Conservation (phyloP, 495 filamentous ascomycete species). For the Lasiosphaeriaceae sp. region DNA sequence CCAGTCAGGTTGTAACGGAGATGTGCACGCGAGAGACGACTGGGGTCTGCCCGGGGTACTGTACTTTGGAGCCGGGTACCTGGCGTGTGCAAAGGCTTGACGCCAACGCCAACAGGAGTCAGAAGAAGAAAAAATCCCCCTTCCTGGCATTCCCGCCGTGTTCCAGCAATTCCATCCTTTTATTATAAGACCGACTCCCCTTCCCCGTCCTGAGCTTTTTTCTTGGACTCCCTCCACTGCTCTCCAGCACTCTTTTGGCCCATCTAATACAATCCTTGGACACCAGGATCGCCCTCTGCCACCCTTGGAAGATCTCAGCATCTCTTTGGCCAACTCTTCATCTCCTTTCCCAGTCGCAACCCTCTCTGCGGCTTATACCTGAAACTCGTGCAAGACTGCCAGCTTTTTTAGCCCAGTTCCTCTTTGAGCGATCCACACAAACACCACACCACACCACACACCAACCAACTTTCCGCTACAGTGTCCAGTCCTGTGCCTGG, state of each 20-base stretch:
- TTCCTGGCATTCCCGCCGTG: conserved; percentile 23
- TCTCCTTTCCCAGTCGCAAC: conserved; percentile 7
- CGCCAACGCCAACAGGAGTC: conserved; percentile 21
- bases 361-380: not conserved
- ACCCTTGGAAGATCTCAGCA: conserved; percentile 4
- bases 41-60: conserved; percentile 12
- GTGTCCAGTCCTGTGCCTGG: not conserved
- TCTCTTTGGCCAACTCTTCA: not conserved
- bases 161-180: conserved; percentile 26
- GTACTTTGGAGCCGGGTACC: conserved; percentile 23
- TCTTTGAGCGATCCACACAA: not conserved
- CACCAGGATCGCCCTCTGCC: conserved; percentile 8
- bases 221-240: conserved; percentile 27
- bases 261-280: conserved; percentile 7
- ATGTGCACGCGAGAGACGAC: conserved; percentile 12
- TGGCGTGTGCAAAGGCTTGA: conserved; percentile 18
- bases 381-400: not conserved
- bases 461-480: not conserved
- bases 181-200: conserved; percentile 29
- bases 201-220: conserved; percentile 21
- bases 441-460: not conserved
- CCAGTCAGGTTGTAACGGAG: conserved; percentile 27
- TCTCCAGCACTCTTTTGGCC: conserved; percentile 17
- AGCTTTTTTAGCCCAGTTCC: not conserved
- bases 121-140: conserved; percentile 18